These are phyloP conservation scores for Eucommia ulmoides DNA, from an alignment of 257 asterid species.

Conservation along the genomic window DNA sequence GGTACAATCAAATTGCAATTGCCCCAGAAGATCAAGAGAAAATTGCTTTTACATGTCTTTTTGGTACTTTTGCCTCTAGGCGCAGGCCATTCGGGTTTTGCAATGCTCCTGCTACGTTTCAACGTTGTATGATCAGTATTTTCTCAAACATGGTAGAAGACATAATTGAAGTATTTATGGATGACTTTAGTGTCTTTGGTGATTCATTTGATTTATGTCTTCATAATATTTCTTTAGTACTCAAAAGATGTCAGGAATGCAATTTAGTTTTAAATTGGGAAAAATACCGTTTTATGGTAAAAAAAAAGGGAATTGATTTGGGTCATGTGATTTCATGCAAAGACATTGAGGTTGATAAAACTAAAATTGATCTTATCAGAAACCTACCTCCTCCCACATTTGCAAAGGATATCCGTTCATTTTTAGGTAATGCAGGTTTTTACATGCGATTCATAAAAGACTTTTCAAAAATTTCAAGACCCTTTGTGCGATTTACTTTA, in stretches of 20 bases:
- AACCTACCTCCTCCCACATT: neutral
- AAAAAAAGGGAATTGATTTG: neutral
- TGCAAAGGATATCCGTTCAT: neutral
- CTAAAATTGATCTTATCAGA: neutral
- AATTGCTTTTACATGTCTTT: neutral
- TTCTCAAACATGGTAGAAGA: neutral
- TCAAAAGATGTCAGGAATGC: neutral
- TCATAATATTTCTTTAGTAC: neutral
- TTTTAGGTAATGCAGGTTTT: neutral
- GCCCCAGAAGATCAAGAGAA: neutral
- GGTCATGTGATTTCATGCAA: neutral
- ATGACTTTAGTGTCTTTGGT: neutral
- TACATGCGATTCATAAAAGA: neutral
- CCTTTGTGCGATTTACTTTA: neutral
- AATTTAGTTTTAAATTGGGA: neutral
- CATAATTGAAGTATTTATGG: neutral
- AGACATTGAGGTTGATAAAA: neutral
- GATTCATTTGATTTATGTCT: neutral
- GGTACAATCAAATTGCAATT: neutral
- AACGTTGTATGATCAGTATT: neutral
- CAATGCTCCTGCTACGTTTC: neutral
- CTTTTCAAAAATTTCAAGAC: neutral
- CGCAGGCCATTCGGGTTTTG: neutral
- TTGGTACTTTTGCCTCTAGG: neutral
- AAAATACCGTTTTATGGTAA: neutral